Evolutionary conservation across 257 asterid genomes (phyloP), one percentile per base, ranked within the genome.

Genomic region (Forsythia suspensa): DNA sequence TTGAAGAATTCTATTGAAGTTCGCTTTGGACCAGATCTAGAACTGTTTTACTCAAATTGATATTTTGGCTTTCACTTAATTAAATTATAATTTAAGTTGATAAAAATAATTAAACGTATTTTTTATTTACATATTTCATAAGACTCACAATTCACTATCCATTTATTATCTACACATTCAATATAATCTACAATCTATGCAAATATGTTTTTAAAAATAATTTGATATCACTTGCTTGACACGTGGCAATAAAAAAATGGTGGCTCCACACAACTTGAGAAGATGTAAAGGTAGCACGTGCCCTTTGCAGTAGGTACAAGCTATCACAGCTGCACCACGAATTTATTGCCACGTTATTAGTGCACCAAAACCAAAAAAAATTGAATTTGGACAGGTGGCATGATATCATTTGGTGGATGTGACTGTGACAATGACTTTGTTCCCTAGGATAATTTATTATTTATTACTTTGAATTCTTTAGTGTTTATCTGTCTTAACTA

Each of bases 331-430:
- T 16, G 44, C 43, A 61, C 89, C 86, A 80, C 78, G 69, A 29
- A 51, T 65, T 77, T 80, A 11, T 21, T 29, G 82, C 81, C 89
- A 82, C 86, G 59, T 80, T 79, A 78, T 41, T 40, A 38, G 37
- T 9, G 38, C 59, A 7, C 59, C n/a, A 12, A 51, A 38, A 36
- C 21, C 38, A 48, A 12, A 6, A 5, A 29, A 24, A 13, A 6
- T 76, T 48, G 69, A 70, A 51, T 18, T 0, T 8, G 6, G 66
- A 9, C 61, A 72, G 52, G 69, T 79, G 83, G 76, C 71, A 10
- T 15, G 12, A 20, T 40, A 6, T 4, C 37, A 74, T 74, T 80
- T 0, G 83, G 9, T 75, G 51, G 70, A 42, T 38, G 29, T 37
- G 51, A 16, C 79, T 51, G 65, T 80, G 66, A 74, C 71, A 74